Percentiles rank a stretch among this genome's conserved stretches.
Conservation (phyloP, 495 filamentous ascomycete genomes). For the Xylaria cubensis region DNA sequence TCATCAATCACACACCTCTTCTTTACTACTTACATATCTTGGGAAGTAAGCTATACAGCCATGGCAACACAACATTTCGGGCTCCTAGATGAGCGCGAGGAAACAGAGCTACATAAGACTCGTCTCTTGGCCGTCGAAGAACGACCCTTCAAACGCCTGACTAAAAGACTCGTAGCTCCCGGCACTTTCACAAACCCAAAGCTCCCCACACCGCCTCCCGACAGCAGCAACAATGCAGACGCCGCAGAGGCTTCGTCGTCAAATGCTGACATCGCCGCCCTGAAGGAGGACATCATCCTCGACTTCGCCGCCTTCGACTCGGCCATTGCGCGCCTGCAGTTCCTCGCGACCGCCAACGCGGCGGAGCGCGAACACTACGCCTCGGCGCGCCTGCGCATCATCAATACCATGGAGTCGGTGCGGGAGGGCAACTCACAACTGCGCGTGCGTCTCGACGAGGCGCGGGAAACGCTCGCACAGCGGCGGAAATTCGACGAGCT, state of each 20-base stretch:
- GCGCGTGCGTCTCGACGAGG: slow-evolving; percentile 73
- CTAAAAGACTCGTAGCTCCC: slow-evolving; percentile 75
- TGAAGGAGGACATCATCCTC: slow-evolving; percentile 81
- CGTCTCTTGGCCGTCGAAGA: slow-evolving; percentile 93
- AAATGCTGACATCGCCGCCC: slow-evolving; percentile 59
- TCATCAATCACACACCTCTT: slow-evolving; percentile 10
- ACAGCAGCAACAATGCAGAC: slow-evolving; percentile 52
- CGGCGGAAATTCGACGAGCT: slow-evolving; percentile 87
- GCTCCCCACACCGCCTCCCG: slow-evolving; percentile 74
- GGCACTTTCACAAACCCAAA: slow-evolving; percentile 62
- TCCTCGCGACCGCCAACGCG: slow-evolving; percentile 81
- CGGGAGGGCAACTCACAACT: slow-evolving; percentile 76
- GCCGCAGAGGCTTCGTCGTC: slow-evolving; percentile 36
- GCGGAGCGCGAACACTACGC: slow-evolving; percentile 87
- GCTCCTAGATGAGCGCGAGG: slow-evolving; percentile 58
- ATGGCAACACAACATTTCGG: slow-evolving; percentile 41
- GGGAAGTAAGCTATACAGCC: not conserved
- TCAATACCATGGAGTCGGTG: slow-evolving; percentile 75
- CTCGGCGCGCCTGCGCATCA: slow-evolving; percentile 77
- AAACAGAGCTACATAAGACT: slow-evolving; percentile 87
- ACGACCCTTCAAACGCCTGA: slow-evolving; percentile 88
- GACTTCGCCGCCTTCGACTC: slow-evolving; percentile 92
- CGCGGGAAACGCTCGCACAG: slow-evolving; percentile 75
- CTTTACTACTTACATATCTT: not conserved
- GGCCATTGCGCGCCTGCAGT: slow-evolving; percentile 79